phyloP scores from a whole-genome alignment of 108 stramenopile genomes.

The Cyclotella kingstonii region DNA sequence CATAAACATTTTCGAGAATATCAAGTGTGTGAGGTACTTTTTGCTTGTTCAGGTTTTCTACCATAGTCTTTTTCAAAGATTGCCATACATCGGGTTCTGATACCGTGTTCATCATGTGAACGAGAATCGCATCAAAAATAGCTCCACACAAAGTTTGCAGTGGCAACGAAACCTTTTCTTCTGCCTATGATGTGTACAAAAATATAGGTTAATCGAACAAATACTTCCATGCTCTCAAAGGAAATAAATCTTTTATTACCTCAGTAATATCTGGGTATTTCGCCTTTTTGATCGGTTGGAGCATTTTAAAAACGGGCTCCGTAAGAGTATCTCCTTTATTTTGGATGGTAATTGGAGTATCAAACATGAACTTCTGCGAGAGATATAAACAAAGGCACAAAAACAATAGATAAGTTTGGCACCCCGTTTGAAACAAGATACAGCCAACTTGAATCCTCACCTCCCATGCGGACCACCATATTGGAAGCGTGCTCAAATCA shows the following conservation, averaged over 20 bases:
- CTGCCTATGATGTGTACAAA: conserved; percentile 36
- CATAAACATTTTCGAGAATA: conserved; percentile 80
- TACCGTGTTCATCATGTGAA: conserved; percentile 92
- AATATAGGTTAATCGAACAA: neutral
- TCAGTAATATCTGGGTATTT: conserved; percentile 91
- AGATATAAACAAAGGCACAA: neutral
- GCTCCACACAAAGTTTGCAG: conserved; percentile 90
- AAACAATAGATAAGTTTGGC: neutral
- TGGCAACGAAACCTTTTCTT: conserved; percentile 83
- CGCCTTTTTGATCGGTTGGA: conserved; percentile 82
- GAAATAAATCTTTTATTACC: neutral
- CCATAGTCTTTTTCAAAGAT: conserved; percentile 80
- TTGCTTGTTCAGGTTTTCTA: conserved; percentile 84
- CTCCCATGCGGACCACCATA: conserved; percentile 92
- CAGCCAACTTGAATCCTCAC: neutral
- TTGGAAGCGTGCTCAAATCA: conserved; percentile 57
- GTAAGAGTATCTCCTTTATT: conserved; percentile 56
- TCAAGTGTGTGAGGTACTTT: conserved; percentile 86
- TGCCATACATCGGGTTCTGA: conserved; percentile 77
- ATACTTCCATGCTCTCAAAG: neutral
- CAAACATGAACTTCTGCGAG: conserved; percentile 79
- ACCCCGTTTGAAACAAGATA: neutral
- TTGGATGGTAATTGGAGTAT: conserved; percentile 56
- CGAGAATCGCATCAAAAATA: conserved; percentile 91
- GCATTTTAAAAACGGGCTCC: conserved; percentile 71